Evolutionary conservation across 2,329 filamentous ascomycete genomes (phyloP).

Genomic region (Cercospora zeina): DNA sequence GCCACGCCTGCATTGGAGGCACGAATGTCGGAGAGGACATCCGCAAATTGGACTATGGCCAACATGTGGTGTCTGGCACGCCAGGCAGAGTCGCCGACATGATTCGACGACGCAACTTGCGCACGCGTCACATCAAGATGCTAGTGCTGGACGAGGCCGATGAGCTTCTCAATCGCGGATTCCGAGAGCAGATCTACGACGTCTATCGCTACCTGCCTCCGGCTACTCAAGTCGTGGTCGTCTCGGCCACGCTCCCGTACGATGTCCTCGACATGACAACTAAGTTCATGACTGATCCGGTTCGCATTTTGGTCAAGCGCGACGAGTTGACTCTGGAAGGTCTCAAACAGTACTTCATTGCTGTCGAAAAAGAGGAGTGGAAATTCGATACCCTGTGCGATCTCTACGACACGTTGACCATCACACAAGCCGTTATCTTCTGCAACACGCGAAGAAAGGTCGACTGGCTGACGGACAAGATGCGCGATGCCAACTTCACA

Average conservation of each 20-base stretch:
- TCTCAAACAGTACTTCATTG: constrained; percentile 98
- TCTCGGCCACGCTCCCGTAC: constrained; percentile 94
- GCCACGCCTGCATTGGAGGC: constrained; percentile 96
- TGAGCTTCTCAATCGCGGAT: constrained; percentile 85
- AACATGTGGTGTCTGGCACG: constrained; percentile 95
- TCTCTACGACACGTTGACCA: constrained; percentile 96
- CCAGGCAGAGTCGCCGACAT: constrained; percentile 92
- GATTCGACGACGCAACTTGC: constrained; percentile 72
- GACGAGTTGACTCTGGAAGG: constrained; percentile 97
- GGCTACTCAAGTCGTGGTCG: constrained; percentile 96
- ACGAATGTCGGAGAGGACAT: constrained; percentile 99
- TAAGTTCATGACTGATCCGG: constrained; percentile 99
- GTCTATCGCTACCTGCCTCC: constrained; percentile 96
- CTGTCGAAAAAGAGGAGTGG: constrained; percentile 99
- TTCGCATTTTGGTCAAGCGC: constrained; percentile 96
- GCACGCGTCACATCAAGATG: constrained; percentile 76
- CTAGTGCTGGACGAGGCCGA: constrained; percentile 75
- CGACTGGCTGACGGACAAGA: constrained; percentile 98
- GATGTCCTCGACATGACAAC: constrained; percentile 99
- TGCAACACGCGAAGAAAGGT: constrained; percentile 99
- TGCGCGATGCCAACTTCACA: constrained; percentile 98
- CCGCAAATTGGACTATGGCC: constrained; percentile 92
- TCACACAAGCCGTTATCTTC: constrained; percentile 98
- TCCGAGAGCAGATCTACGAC: constrained; percentile 98
- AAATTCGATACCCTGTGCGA: constrained; percentile 99